Evolutionary conservation across 768 basidiomycete species (phyloP), one percentile per base, ranked within the genome.

Genomic region (Xerocomus spinulosus): DNA sequence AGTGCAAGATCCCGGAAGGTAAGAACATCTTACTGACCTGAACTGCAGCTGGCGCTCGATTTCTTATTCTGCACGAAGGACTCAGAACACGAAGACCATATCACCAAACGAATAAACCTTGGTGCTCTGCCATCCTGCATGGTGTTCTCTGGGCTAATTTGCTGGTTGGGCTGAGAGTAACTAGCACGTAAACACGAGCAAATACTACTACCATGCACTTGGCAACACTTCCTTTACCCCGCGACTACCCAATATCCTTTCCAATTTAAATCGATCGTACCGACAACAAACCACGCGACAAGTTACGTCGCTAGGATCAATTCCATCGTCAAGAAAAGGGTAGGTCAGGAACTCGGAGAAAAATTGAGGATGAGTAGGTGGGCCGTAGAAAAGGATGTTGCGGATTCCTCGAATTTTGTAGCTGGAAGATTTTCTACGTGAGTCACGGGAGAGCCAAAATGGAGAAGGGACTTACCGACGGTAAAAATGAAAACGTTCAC

Each of bases 401-500:
- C 88, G 85, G 49, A 92, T 89, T 6, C 95, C 96, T 55, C 93
- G 77, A 42, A 98, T 81, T 57, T 90, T 92, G 72, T 98, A 98
- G 48, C 92, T 91, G 59, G n/a, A 28, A 21, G 17, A 5, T 15
- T 46, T n/a, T 37, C 9, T 24, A 17, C 44, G 18, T 50, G 13
- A 40, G 35, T 32, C n/a, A 34, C 15, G 24, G 15, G 17, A 38
- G 45, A 52, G 33, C 8, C 44, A 24, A 14, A 18, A 30, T 26
- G 18, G 10, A 23, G 13, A 41, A 32, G 9, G 37, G 21, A 64
- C 73, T 36, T 36, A 84, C 86, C 92, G 75, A 53, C 90, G 81
- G 76, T 92, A 97, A 67, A 98, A 99, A 68, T 99, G 94, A 75
- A 97, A 98, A n/a, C 96, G 82, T 63, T 99, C 96, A 58, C 89